Conservation (phyloP, 1,284 basidiomycete genomes). For the Chondrostereum purpureum region DNA sequence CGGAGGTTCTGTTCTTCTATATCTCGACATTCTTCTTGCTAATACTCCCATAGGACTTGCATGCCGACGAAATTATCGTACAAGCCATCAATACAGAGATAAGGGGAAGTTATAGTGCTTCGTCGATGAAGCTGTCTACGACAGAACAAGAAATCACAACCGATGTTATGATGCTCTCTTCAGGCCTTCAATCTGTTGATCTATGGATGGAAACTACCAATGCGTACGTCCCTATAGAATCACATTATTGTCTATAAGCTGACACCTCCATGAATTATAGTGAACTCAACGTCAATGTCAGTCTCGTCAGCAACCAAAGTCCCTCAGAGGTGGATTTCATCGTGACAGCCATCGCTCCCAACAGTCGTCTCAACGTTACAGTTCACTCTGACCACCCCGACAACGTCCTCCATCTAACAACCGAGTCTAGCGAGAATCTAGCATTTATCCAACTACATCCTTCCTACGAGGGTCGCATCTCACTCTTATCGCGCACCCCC, state of each 20-base stretch:
- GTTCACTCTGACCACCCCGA: neutral
- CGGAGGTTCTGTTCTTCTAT: neutral
- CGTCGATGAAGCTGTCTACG: neutral
- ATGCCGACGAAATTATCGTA: neutral
- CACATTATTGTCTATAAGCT: no score
- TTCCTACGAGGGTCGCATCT: neutral
- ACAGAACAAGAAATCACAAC: neutral
- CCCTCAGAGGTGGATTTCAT: neutral
- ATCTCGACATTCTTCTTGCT: neutral
- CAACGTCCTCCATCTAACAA: neutral
- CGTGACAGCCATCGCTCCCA: neutral
- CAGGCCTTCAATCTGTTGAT: neutral
- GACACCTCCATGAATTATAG: no score
- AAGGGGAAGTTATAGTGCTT: neutral
- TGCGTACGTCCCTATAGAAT: neutral
- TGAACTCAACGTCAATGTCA: no score
- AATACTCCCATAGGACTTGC: no score
- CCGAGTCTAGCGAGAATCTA: neutral
- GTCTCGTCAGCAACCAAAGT: neutral
- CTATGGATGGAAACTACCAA: neutral
- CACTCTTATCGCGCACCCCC: neutral
- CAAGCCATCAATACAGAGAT: neutral
- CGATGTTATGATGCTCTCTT: neutral
- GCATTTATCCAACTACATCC: neutral
- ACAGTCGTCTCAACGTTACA: neutral